A percentile compares a stretch with the other conserved stretches of the same genome.
Evolutionary conservation across 2,329 filamentous ascomycete genomes (phyloP).

Genomic region (Colletotrichum aenigma): DNA sequence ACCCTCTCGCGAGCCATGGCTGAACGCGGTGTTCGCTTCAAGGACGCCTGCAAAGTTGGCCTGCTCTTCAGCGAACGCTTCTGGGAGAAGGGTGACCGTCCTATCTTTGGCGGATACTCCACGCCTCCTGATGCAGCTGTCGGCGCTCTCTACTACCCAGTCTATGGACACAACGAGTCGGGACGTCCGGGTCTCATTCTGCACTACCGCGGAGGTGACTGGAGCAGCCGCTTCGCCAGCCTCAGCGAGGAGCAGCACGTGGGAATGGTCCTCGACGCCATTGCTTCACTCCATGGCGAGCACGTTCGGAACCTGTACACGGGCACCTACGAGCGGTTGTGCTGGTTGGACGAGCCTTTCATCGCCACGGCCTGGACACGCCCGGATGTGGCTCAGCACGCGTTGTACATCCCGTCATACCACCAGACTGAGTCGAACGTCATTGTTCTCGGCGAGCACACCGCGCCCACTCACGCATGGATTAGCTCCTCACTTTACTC

Average conservation of each 20-base stretch:
- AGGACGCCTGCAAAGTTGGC: constrained; percentile 54
- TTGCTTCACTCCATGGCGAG: constrained; percentile 68
- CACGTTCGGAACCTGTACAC: constrained; percentile 29
- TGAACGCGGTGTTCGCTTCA: constrained; percentile 37
- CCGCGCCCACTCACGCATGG: constrained; percentile 36
- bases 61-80: constrained; percentile 67
- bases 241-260: constrained; percentile 58
- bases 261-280: constrained; percentile 64
- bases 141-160: constrained; percentile 64
- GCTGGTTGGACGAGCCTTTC: constrained; percentile 34
- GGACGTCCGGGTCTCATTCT: constrained; percentile 57
- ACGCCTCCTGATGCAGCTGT: constrained; percentile 59
- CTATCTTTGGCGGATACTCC: constrained; percentile 65
- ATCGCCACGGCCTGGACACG: constrained; percentile 31
- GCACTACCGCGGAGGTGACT: constrained; percentile 28
- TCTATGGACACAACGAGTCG: constrained; percentile 64
- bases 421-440: constrained; percentile 35
- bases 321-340: constrained; percentile 34
- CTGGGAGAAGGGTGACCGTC: constrained; percentile 46
- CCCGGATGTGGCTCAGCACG: constrained; percentile 34
- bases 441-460: constrained; percentile 39
- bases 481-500: constrained; percentile 34
- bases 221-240: constrained; percentile 43
- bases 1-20: constrained; percentile 46
- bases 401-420: constrained; percentile 35